Base-by-base conservation (phyloP, 2,329 filamentous ascomycete species). In the Colletotrichum endophyticum region DNA sequence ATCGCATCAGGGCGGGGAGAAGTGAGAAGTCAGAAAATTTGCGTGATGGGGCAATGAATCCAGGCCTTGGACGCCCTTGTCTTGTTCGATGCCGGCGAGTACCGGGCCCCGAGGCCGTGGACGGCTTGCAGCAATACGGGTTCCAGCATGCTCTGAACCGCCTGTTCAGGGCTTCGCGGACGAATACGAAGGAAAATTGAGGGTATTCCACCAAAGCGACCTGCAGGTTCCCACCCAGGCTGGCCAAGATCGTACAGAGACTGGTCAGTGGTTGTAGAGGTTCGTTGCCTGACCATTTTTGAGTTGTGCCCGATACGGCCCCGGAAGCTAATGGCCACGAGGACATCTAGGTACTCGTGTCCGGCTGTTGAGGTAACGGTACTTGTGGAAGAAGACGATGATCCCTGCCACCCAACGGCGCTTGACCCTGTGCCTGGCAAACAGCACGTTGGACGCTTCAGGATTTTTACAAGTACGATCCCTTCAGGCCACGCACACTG, bases 401-500 rank as follows among this genome's bases (percentile, higher is more conserved):
- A 73, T 66, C 73, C 73, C 73, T 76, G 70, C 59, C 59, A 53
- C n/a, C 19, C 70, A 61, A 59, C 13, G 27, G 59, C 44, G 27
- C 25, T 44, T 12, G n/a, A 44, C 32, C 70, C 39, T 68, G 70
- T 64, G 44, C 64, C 70, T 49, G 39, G 32, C 73, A 76, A 76
- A 76, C 70, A 68, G 63, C 44, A 61, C 19, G 32, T 56, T 61
- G 57, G 36, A 63, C 25, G 25, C 63, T 62, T 76, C 69, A 71
- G 69, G 56, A 19, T 69, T 66, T 64, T 64, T 61, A 61, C 73
- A 59, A 73, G 73, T 69, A 53, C 57, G 16, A 76, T 73, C 73
- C 70, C 57, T 76, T 53, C 70, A 66, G 64, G 57, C 73, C 73
- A 76, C 73, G 73, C 73, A 76, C 32, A 36, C 64, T 27, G 64